Base-by-base conservation (phyloP, 1,284 basidiomycete species). In the Puccinia coronata region DNA sequence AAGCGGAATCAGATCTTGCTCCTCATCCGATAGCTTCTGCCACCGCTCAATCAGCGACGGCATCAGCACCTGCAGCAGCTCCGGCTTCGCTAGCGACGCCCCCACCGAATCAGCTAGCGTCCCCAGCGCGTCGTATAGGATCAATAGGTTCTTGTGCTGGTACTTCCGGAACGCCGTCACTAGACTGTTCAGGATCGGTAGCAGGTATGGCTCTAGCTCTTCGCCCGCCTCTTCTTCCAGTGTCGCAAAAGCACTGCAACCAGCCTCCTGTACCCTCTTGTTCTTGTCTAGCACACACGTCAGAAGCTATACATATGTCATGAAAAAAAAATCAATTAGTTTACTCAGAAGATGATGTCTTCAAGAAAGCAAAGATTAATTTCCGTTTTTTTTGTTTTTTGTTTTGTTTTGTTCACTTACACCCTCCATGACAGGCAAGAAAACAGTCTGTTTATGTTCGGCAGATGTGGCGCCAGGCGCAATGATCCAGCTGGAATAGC, bases 231-330 rank as follows among this genome's bases (percentile, higher is more conserved):
- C 97, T 87, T 99, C 97, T 87, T 99, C 97, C 16, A 99, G 90
- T 11, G 97, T 99, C 2, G 97, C 97, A 86, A 99, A 99, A 0
- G 97, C 97, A 83, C 93, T 95, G 87, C 97, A 99, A 25, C 97
- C 97, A 0, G 97, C 97, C 88, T 99, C 97, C 88, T 99, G 97
- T 0, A 99, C 97, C 28, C 96, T 93, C 88, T 99, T 99, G 89
- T 99, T 99, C 87, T 94, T 93, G 86, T 99, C 97, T 74, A 99
- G 89, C n/a, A 98, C 95, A 93, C 96, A 98, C 82, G 92, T 91
- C 82, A 99, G 91, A 67, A 98, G 90, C 94, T 96, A 39, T 25
- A 8, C 49, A 23, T 20, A 73, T 20, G 43, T 25, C 23, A 23
- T 0, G 49, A 39, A 61, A 75, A 43, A 57, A 28, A 43, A 67